These are phyloP conservation scores for Talaromyces proteolyticus DNA, from an alignment of 495 filamentous ascomycete genomes.

Conservation along the genomic window DNA sequence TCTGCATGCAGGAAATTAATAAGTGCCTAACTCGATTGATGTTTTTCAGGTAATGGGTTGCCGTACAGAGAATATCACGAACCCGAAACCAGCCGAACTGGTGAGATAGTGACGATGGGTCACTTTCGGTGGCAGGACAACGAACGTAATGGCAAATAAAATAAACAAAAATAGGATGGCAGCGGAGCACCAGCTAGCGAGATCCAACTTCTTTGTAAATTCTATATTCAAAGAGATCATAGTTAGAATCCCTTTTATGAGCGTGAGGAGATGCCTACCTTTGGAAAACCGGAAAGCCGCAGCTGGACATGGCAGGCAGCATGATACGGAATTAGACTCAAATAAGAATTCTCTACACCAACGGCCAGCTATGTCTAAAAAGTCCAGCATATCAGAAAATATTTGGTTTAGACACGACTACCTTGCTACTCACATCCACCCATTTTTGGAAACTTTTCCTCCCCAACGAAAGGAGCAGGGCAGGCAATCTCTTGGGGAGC, in stretches of 20 bases:
- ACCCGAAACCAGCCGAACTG: not conserved
- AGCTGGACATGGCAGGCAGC: conserved; percentile 10
- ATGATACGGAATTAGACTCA: not conserved
- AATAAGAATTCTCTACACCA: not conserved
- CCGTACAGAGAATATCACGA: not conserved
- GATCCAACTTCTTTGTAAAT: conserved; percentile 23
- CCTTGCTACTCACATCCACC: not conserved
- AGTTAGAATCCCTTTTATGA: not conserved
- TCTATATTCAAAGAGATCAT: not conserved
- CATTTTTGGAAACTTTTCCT: not conserved
- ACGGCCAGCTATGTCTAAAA: not conserved
- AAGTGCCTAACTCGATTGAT: not conserved
- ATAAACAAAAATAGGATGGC: conserved; percentile 54
- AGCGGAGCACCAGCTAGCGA: conserved; percentile 67
- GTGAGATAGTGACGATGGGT: conserved; percentile 79
- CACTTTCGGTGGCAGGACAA: conserved; percentile 64
- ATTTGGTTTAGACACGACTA: not conserved
- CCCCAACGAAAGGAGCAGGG: not conserved
- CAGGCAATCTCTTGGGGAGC: not conserved
- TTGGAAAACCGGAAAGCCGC: conserved; percentile 4
- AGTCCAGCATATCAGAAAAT: not conserved
- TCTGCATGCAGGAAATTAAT: conserved; percentile 23
- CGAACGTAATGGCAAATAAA: conserved; percentile 67
- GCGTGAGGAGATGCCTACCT: not conserved
- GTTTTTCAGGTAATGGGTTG: conserved; percentile 19